phyloP scores from a whole-genome alignment of 345 rosid species.

The Eucalyptus coolabah region DNA sequence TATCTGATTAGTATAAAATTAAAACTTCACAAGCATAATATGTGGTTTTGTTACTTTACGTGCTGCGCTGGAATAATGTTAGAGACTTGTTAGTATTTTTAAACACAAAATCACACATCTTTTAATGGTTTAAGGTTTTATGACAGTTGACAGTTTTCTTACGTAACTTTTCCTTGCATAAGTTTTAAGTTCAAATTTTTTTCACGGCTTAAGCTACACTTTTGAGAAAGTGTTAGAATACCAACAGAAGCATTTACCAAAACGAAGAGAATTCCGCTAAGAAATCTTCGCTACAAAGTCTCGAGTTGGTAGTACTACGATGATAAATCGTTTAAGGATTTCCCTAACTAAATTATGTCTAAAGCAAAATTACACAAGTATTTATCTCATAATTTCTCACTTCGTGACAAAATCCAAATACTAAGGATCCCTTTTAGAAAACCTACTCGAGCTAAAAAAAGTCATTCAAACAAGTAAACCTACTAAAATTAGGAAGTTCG shows the following conservation, averaged over 20 bases:
- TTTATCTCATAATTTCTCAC: too few relatives aligned
- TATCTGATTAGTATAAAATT: background rate
- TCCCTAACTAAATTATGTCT: too few relatives aligned
- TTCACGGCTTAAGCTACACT: background rate
- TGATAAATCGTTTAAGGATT: too few relatives aligned
- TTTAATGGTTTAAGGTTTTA: background rate
- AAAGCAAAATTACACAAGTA: too few relatives aligned
- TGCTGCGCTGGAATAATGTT: background rate
- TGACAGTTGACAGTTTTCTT: fast-evolving
- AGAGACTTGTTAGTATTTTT: background rate
- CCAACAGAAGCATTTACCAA: background rate
- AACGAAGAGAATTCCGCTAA: too few relatives aligned
- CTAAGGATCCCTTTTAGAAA: too few relatives aligned
- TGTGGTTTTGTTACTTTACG: background rate
- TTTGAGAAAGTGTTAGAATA: background rate
- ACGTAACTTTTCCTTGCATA: background rate
- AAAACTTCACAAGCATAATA: background rate
- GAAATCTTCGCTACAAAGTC: too few relatives aligned
- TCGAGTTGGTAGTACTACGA: too few relatives aligned
- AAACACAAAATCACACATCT: background rate
- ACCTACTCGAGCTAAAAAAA: too few relatives aligned
- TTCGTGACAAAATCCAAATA: too few relatives aligned
- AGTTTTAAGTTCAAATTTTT: background rate
- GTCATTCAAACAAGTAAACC: background rate
- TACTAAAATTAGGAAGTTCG: background rate